Conservation (phyloP, 495 filamentous ascomycete genomes). For the Lichenothelia convexa region DNA sequence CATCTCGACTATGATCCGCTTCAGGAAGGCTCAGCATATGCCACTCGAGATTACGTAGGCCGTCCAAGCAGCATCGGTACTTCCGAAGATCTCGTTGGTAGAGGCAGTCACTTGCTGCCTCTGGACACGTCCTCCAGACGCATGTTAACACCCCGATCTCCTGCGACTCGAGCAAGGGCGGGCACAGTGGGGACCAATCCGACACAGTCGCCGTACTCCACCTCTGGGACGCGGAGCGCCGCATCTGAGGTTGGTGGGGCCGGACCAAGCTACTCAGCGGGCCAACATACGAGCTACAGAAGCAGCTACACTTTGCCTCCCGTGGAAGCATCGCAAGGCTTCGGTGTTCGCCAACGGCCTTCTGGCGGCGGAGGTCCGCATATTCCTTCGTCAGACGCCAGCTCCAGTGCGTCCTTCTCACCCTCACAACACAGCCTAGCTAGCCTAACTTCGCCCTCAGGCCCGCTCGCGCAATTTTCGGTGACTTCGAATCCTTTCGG, state of each 20-base stretch:
- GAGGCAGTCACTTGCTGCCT: slow-evolving; percentile 1
- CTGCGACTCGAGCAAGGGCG: too few species aligned
- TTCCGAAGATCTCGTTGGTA: background rate
- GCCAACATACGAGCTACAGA: too few species aligned
- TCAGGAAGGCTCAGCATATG: slow-evolving; percentile 1
- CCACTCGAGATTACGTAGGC: background rate
- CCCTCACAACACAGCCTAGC: slow-evolving; percentile 1
- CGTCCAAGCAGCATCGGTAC: background rate
- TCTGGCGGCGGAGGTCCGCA: too few species aligned
- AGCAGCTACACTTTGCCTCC: too few species aligned
- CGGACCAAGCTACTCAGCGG: background rate
- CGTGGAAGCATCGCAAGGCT: too few species aligned
- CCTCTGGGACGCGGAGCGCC: slow-evolving; percentile 7
- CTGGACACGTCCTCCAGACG: slow-evolving; percentile 6
- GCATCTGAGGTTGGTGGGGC: slow-evolving; percentile 1
- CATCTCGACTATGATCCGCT: slow-evolving; percentile 9
- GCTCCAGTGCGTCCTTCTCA: slow-evolving; percentile 1
- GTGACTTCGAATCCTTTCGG: background rate
- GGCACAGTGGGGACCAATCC: too few species aligned
- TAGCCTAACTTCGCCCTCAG: too few species aligned
- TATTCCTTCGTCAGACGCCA: too few species aligned
- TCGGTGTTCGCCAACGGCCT: too few species aligned
- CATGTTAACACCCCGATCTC: slow-evolving; percentile 17
- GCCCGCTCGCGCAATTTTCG: too few species aligned
- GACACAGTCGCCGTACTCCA: too few species aligned